Conservation (phyloP, 768 basidiomycete genomes). For the Sporobolomyces roseus region DNA sequence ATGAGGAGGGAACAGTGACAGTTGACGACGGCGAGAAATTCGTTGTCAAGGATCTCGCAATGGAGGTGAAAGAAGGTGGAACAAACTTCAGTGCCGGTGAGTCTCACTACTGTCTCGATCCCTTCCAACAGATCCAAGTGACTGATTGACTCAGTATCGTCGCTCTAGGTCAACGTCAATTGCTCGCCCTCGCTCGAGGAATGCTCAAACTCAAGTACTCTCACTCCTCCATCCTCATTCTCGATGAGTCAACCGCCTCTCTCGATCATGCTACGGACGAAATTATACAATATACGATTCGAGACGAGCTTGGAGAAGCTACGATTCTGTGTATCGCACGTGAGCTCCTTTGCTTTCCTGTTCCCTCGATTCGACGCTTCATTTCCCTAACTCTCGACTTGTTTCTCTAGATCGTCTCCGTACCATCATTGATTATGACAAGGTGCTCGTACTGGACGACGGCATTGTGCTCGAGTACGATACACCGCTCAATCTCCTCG, state of each 20-base stretch:
- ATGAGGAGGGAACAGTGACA: conserved; percentile 20
- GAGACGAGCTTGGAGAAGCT: conserved; percentile 65
- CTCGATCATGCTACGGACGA: conserved; percentile 44
- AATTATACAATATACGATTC: conserved; percentile 66
- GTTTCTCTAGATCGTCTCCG: conserved; percentile 33
- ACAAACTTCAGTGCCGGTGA: conserved; percentile 45
- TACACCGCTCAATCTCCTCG: conserved; percentile 59
- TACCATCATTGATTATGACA: conserved; percentile 51
- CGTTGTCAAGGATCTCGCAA: conserved; percentile 40
- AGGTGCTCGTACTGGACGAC: conserved; percentile 55
- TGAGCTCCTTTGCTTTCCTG: conserved; percentile 48
- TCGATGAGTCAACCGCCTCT: conserved; percentile 46
- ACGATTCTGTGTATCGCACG: conserved; percentile 83
- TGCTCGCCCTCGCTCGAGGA: conserved; percentile 45
- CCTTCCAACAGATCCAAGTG: background rate
- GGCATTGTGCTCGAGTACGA: conserved; percentile 75
- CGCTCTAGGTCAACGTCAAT: conserved; percentile 42
- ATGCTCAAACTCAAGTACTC: conserved; percentile 42
- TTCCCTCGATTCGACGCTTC: background rate
- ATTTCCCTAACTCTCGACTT: background rate
- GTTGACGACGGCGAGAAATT: conserved; percentile 16
- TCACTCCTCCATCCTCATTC: conserved; percentile 43
- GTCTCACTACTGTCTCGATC: background rate
- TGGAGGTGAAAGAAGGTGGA: conserved; percentile 40
- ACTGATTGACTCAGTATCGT: background rate